A percentile compares a stretch with the other conserved stretches of the same genome.
Evolutionary conservation across 495 filamentous ascomycete species (phyloP).

Genomic region (Astrocystis sublimbata): DNA sequence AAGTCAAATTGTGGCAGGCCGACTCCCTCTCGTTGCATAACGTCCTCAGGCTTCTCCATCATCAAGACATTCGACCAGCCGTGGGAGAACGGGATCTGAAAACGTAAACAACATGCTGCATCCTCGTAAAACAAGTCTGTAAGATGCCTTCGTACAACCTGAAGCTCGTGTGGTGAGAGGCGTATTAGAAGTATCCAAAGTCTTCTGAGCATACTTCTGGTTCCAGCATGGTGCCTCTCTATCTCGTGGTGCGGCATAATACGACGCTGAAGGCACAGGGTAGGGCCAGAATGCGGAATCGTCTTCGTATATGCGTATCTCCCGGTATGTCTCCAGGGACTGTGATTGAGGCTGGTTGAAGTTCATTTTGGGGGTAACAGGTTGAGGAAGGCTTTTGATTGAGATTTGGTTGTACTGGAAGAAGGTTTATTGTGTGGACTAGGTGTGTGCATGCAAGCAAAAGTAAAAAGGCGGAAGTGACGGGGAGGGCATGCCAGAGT

Average conservation of each 20-base stretch:
- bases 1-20: slow-evolving; percentile 19
- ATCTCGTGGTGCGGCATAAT: slow-evolving; percentile 16
- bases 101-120: slow-evolving; percentile 13
- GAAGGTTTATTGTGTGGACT: slow-evolving; percentile 11
- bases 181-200: slow-evolving; percentile 18
- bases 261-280: slow-evolving; percentile 15
- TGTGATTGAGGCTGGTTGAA: slow-evolving; percentile 15
- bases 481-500: no score
- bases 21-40: no score
- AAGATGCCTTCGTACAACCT: slow-evolving; percentile 23
- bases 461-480: no score
- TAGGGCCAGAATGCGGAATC: slow-evolving; percentile 13
- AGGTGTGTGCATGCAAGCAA: slow-evolving; percentile 3
- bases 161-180: slow-evolving; percentile 24
- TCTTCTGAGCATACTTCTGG: slow-evolving; percentile 25
- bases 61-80: slow-evolving; percentile 20
- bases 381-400: slow-evolving; percentile 10
- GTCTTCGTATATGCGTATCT: slow-evolving; percentile 12
- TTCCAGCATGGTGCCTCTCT: slow-evolving; percentile 12
- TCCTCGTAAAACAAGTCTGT: slow-evolving; percentile 24
- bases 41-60: slow-evolving; percentile 20
- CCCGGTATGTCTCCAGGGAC: slow-evolving; percentile 17
- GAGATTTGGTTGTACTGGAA: slow-evolving; percentile 11
- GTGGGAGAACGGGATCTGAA: slow-evolving; percentile 11
- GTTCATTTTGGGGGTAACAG: slow-evolving; percentile 12